Base-by-base conservation (phyloP, 164 flowering plant species). In the Cinnamomum chago region DNA sequence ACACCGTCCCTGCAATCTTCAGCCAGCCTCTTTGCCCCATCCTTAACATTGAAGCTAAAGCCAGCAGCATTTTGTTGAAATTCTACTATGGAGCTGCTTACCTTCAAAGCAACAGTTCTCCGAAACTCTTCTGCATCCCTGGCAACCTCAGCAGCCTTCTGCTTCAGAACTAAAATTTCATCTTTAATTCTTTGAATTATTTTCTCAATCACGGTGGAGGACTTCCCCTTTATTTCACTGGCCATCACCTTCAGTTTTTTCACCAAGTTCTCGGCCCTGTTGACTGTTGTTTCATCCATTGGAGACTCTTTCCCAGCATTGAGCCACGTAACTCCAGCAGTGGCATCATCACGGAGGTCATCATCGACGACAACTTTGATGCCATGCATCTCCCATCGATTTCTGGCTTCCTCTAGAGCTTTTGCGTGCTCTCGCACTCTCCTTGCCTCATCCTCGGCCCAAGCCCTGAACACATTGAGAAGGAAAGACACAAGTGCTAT, bases 361-460 rank as follows among this genome's bases (percentile, higher is more conserved):
- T 75, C 78, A 76, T 90, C 97, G 14, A 96, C 98, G 1, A 96
- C 80, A 0, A 96, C 94, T 79, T 89, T 91, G 78, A 96, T 84
- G 72, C 99, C 99, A 9, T 82, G 89, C 75, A 76, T 88, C 81
- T 91, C 93, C 98, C 98, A 96, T 58, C 90, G 89, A 51, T 86
- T 88, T 83, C 99, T 89, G 23, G 99, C 99, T 81, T 90, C 97
- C 76, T 96, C 99, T 40, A 96, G 82, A 25, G 86, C 86, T 79
- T 87, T 96, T 68, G 92, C 97, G 72, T 92, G 94, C 71, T 90
- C 97, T 81, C 95, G 89, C 40, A 91, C 98, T 83, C 85, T 86
- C 79, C 86, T 91, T 25, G 98, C 99, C 78, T 96, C 99, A 66
- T 96, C 97, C 83, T 96, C 98, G 18, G 99, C 99, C 99, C 99